Evolutionary conservation across 345 rosid species (phyloP), one percentile per base, ranked within the genome.

Genomic region (Aethionema arabicum): DNA sequence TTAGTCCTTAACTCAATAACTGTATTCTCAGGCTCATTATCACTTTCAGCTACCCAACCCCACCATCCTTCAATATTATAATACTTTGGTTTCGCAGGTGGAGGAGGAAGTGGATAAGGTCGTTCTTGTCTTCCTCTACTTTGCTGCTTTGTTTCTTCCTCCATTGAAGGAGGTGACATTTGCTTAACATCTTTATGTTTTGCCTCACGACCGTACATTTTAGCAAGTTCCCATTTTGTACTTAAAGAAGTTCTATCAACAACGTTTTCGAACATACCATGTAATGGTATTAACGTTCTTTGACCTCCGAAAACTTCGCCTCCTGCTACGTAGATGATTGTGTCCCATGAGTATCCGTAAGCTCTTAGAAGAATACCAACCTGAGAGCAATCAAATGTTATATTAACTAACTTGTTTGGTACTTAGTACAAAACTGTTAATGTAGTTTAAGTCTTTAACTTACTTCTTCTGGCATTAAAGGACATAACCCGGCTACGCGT

Each of bases 1-100:
- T 87, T 89, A 53, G 92, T 92, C 75, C 98, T 85, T 84, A 92
- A 65, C 78, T 92, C 98, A 63, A 89, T 81, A 47, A 92, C 98
- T 0, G 97, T 87, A 69, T 89, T 92, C 70, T 92, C 98, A 4
- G 98, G 98, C 76, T 92, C 98, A 47, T 92, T 85, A 74, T 92
- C 97, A 66, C 98, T 89, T 79, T 92, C 97, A 14, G 98, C 98
- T 58, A 92, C 98, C 98, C 98, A 92, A 66, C 97, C 98, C 98
- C 98, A 92, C 98, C 98, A 92, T 40, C 98, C 98, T 77, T 92
- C 96, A 30, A 89, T 81, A 61, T 89, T 93, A 44, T 93, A 82
- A 31, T 91, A 88, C 72, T 93, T 93, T 8, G 95, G 91, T 52
- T 88, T 80, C 33, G 97, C 85, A 0, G 96, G 96, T 52, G 99